These are phyloP conservation scores for Pilobolus umbonatus DNA, from an alignment of 192 early-diverging fungal species.

Conservation along the genomic window DNA sequence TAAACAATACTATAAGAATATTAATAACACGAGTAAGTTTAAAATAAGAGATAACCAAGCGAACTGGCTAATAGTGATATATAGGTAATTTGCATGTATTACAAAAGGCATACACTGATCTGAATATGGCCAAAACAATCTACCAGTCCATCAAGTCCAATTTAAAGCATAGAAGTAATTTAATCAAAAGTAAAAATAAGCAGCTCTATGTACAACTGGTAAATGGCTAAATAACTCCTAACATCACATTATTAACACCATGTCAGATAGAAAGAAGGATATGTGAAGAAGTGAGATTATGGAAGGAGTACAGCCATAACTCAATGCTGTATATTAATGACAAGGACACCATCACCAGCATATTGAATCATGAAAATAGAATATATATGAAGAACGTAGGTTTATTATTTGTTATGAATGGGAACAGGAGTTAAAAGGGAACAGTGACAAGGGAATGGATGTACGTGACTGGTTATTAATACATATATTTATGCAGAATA, in stretches of 20 bases:
- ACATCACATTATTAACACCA: neutral
- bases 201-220: neutral
- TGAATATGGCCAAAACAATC: slow-evolving; percentile 19
- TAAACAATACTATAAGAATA: too few relatives aligned
- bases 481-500: too few relatives aligned
- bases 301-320: slow-evolving; percentile 11
- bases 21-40: too few relatives aligned
- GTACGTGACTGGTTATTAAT: too few relatives aligned
- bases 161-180: slow-evolving; percentile 15
- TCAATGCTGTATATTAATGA: slow-evolving; percentile 15
- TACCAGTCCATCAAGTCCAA: slow-evolving; percentile 16
- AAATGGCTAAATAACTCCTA: neutral
- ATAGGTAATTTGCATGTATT: slow-evolving; percentile 18
- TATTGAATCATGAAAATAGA: slow-evolving; percentile 21
- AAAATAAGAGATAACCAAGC: neutral
- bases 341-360: slow-evolving; percentile 14
- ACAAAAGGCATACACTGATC: slow-evolving; percentile 17
- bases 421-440: too few relatives aligned
- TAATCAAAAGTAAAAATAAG: slow-evolving; percentile 12
- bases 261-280: slow-evolving; percentile 12
- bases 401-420: neutral
- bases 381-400: slow-evolving; percentile 11
- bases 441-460: too few relatives aligned
- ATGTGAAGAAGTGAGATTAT: slow-evolving; percentile 7
- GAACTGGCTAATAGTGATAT: neutral